phyloP scores from a whole-genome alignment of 495 filamentous ascomycete species.

The Usnea hakonensis region DNA sequence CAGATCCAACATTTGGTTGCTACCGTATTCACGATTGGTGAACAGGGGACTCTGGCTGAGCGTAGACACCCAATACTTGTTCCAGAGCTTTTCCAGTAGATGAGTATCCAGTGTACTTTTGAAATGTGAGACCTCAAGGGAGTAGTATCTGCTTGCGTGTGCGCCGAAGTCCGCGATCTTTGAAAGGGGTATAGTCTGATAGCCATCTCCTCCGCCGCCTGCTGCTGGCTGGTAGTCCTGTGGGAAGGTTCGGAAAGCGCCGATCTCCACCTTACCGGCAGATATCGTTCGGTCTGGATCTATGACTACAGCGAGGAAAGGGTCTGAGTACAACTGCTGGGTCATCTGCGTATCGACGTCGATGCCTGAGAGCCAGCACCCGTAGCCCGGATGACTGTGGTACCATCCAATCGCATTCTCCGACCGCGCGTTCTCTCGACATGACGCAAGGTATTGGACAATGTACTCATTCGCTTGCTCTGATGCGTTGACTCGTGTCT shows the following conservation, averaged over 20 bases:
- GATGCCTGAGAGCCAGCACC: constrained; percentile 96
- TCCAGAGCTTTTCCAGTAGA: constrained; percentile 86
- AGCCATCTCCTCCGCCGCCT: constrained; percentile 42
- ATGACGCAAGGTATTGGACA: constrained; percentile 69
- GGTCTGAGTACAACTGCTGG: constrained; percentile 77
- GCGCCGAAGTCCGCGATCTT: constrained; percentile 97
- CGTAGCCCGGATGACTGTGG: constrained; percentile 95
- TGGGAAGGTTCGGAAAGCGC: constrained; percentile 89
- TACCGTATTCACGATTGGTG: constrained; percentile 86
- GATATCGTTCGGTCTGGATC: constrained; percentile 96
- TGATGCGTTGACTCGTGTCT: constrained; percentile 94
- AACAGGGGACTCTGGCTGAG: constrained; percentile 92
- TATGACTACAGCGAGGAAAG: constrained; percentile 93
- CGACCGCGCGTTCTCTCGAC: constrained; percentile 63
- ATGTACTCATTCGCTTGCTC: constrained; percentile 96
- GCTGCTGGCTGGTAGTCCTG: constrained; percentile 57
- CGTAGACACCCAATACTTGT: constrained; percentile 99
- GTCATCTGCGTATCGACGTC: constrained; percentile 81
- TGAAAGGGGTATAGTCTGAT: constrained; percentile 72
- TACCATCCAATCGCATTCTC: constrained; percentile 99
- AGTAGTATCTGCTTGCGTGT: constrained; percentile 81
- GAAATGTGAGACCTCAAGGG: constrained; percentile 84
- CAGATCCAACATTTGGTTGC: constrained; percentile 86
- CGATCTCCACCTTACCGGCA: constrained; percentile 93
- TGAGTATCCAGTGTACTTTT: constrained; percentile 83